Conservation (phyloP, 805 yeast species). For the Candida endomychidarum region DNA sequence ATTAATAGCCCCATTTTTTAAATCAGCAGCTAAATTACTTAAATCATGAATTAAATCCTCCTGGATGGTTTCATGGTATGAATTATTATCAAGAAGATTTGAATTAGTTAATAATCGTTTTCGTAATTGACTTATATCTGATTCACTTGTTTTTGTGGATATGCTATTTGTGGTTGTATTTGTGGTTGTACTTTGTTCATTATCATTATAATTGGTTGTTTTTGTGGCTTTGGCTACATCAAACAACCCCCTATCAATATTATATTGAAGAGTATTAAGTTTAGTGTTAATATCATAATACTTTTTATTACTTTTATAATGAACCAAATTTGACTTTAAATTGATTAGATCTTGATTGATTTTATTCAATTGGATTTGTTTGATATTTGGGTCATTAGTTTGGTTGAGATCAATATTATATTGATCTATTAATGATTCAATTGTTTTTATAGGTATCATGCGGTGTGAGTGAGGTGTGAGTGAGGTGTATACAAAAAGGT, state of each 20-base stretch:
- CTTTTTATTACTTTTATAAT: constrained; percentile 10
- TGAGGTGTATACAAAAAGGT: too few species aligned
- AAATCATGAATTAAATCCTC: constrained; percentile 50
- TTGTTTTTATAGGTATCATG: constrained; percentile 11
- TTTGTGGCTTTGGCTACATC: neutral
- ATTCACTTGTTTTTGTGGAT: too few species aligned
- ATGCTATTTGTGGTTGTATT: too few species aligned
- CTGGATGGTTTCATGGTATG: constrained; percentile 46
- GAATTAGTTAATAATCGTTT: constrained; percentile 11
- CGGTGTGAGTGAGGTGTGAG: neutral
- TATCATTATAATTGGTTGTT: neutral
- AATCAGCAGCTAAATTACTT: constrained; percentile 45
- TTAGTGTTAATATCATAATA: constrained; percentile 9
- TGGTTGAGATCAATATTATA: constrained; percentile 14
- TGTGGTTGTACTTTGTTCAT: neutral
- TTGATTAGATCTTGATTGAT: constrained; percentile 11
- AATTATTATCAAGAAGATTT: constrained; percentile 20
- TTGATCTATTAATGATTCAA: constrained; percentile 22
- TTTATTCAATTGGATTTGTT: constrained; percentile 6
- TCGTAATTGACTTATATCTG: constrained; percentile 10
- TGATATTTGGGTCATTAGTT: neutral
- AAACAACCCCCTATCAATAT: constrained; percentile 9
- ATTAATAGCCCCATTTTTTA: constrained; percentile 47
- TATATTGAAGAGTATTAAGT: constrained; percentile 10
- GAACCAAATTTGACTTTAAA: constrained; percentile 9